Evolutionary conservation across 2,329 filamentous ascomycete genomes (phyloP).

Genomic region (Epichloe elymi): DNA sequence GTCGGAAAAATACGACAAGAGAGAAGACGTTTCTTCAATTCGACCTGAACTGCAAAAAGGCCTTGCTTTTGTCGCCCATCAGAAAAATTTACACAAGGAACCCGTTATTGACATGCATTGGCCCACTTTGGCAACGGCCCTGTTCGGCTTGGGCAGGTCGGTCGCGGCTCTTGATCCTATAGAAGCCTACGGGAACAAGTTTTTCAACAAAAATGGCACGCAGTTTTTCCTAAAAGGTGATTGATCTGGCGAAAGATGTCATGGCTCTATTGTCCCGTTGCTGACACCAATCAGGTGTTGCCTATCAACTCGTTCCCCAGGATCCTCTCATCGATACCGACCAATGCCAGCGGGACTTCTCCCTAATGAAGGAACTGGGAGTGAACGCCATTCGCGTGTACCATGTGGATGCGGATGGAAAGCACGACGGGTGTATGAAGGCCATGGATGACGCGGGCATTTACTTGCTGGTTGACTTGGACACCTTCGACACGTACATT

Average conservation of each 20-base stretch:
- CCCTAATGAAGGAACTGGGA: conserved; percentile 66
- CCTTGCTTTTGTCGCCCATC: neutral
- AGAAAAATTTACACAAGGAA: neutral
- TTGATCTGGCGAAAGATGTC: neutral
- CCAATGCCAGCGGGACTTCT: conserved; percentile 62
- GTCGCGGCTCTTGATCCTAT: conserved; percentile 33
- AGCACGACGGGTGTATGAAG: conserved; percentile 72
- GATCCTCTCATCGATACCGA: conserved; percentile 65
- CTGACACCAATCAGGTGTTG: conserved; percentile 42
- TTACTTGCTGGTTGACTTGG: conserved; percentile 74
- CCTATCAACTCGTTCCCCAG: conserved; percentile 50
- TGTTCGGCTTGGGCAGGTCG: conserved; percentile 20
- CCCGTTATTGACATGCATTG: conserved; percentile 22
- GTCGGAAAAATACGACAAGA: neutral
- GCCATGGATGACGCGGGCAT: conserved; percentile 70
- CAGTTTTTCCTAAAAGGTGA: conserved; percentile 78
- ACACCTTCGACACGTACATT: conserved; percentile 59
- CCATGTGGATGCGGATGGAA: conserved; percentile 58
- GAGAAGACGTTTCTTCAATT: neutral
- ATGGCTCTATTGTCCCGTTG: neutral
- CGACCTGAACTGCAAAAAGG: neutral
- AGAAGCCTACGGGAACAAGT: conserved; percentile 59
- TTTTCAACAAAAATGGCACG: conserved; percentile 67
- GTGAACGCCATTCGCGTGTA: conserved; percentile 81
- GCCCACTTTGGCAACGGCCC: conserved; percentile 19